Percentiles rank a stretch among this genome's conserved stretches.
These are phyloP conservation scores for Metschnikowia peoriensis DNA, from an alignment of 805 yeast species.

Conservation along the genomic window DNA sequence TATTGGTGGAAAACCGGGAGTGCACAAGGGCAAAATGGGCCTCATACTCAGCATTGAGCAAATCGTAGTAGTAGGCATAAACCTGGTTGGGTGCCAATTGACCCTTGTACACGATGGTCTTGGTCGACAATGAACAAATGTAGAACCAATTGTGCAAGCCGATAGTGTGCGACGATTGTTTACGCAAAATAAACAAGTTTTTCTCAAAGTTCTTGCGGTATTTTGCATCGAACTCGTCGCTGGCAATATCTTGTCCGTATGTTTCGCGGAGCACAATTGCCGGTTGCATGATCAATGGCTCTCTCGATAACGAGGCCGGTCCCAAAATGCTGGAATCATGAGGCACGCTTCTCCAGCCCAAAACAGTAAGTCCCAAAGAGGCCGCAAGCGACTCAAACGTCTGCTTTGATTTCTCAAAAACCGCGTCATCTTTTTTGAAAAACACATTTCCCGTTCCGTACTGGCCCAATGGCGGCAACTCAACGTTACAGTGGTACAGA, in stretches of 20 bases:
- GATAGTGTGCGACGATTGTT: slow-evolving; percentile 85
- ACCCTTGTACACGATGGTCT: slow-evolving; percentile 94
- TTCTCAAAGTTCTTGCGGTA: slow-evolving; percentile 73
- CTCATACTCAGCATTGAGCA: slow-evolving; percentile 86
- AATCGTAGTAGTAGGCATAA: slow-evolving; percentile 89
- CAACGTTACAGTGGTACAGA: slow-evolving; percentile 61
- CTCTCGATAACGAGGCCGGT: slow-evolving; percentile 90
- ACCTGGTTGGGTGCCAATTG: slow-evolving; percentile 97
- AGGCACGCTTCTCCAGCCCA: slow-evolving; percentile 95
- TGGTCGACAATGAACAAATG: slow-evolving; percentile 86
- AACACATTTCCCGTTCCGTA: slow-evolving; percentile 95
- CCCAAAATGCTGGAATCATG: slow-evolving; percentile 93
- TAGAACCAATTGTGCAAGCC: slow-evolving; percentile 97
- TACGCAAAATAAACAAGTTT: slow-evolving; percentile 80
- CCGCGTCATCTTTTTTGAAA: slow-evolving; percentile 81
- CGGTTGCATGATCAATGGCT: slow-evolving; percentile 92
- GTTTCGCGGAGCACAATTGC: slow-evolving; percentile 61
- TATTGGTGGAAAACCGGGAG: slow-evolving; percentile 95
- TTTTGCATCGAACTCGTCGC: slow-evolving; percentile 53
- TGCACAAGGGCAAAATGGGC: slow-evolving; percentile 96
- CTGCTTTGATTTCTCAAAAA: slow-evolving; percentile 63
- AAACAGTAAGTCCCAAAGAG: slow-evolving; percentile 72
- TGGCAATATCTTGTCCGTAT: slow-evolving; percentile 31
- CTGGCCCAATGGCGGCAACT: slow-evolving; percentile 76
- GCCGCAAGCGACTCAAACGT: slow-evolving; percentile 81